Conservation (phyloP, 1,284 basidiomycete species). For the Cryptococcus sp. region DNA sequence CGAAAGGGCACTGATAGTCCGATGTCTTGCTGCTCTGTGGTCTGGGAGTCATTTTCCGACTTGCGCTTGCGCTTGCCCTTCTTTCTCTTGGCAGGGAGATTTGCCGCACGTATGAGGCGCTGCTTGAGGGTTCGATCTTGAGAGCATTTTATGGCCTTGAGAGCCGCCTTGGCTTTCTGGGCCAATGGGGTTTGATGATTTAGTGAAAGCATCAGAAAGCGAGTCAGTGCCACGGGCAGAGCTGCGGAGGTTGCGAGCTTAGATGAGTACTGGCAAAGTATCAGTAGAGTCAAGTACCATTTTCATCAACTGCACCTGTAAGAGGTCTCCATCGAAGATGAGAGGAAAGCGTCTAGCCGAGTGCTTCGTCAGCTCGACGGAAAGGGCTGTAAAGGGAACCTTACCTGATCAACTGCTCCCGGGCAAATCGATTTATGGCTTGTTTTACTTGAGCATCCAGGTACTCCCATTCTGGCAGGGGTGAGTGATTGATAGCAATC, state of each 20-base stretch:
- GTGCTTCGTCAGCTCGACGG: background rate
- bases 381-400: background rate
- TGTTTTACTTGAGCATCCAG: background rate
- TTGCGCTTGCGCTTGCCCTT: background rate
- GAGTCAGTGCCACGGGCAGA: constrained; percentile 1
- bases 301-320: constrained; percentile 3
- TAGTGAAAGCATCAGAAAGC: constrained; percentile 1
- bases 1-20: too few species aligned
- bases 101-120: background rate
- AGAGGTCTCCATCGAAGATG: constrained; percentile 16
- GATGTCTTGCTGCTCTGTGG: background rate
- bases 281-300: background rate
- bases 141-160: background rate
- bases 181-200: constrained; percentile 5
- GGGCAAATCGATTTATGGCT: too few species aligned
- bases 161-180: background rate
- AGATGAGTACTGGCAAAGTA: background rate
- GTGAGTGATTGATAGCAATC: too few species aligned
- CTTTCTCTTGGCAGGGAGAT: constrained; percentile 2
- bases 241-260: background rate
- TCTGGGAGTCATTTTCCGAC: background rate
- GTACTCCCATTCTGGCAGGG: too few species aligned
- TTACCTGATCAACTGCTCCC: constrained; percentile 15
- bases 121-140: background rate
- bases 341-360: constrained; percentile 18